Conservation (phyloP, 441 rosid genomes). For the Populus hybrid region DNA sequence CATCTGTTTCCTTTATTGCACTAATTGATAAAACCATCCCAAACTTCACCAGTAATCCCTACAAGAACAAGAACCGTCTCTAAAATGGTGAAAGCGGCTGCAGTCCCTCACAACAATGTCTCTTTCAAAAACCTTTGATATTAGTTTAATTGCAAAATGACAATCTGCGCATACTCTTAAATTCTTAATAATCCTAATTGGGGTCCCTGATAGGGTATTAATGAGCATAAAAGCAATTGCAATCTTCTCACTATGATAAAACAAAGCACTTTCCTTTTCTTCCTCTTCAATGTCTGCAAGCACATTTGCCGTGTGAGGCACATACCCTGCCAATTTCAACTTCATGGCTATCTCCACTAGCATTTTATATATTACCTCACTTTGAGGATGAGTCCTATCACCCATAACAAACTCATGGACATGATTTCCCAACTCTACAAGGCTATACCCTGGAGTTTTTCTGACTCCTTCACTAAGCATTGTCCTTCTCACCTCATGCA, state of each 20-base stretch:
- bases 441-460: slow-evolving; percentile 66
- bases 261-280: slow-evolving; percentile 38
- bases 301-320: slow-evolving; percentile 34
- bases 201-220: slow-evolving; percentile 47
- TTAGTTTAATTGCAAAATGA: slow-evolving; percentile 62
- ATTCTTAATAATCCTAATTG: slow-evolving; percentile 67
- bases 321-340: slow-evolving; percentile 61
- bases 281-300: slow-evolving; percentile 51
- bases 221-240: slow-evolving; percentile 63
- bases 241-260: slow-evolving; percentile 68
- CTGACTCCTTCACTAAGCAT: slow-evolving; percentile 56
- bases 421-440: slow-evolving; percentile 62
- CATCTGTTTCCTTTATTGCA: not conserved
- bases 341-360: slow-evolving; percentile 49
- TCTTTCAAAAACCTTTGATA: slow-evolving; percentile 54
- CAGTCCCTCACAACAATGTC: slow-evolving; percentile 67
- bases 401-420: slow-evolving; percentile 68
- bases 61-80: slow-evolving; percentile 61
- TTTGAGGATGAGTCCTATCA: slow-evolving; percentile 60
- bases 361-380: slow-evolving; percentile 43
- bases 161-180: slow-evolving; percentile 67
- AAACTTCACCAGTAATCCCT: slow-evolving; percentile 59
- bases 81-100: slow-evolving; percentile 74
- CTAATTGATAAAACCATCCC: not conserved
- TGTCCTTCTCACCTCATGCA: slow-evolving; percentile 48